Percentiles rank a stretch among this genome's conserved stretches.
These are phyloP conservation scores for Aspergillus nidulans DNA, from an alignment of 495 filamentous ascomycete species.

Conservation along the genomic window DNA sequence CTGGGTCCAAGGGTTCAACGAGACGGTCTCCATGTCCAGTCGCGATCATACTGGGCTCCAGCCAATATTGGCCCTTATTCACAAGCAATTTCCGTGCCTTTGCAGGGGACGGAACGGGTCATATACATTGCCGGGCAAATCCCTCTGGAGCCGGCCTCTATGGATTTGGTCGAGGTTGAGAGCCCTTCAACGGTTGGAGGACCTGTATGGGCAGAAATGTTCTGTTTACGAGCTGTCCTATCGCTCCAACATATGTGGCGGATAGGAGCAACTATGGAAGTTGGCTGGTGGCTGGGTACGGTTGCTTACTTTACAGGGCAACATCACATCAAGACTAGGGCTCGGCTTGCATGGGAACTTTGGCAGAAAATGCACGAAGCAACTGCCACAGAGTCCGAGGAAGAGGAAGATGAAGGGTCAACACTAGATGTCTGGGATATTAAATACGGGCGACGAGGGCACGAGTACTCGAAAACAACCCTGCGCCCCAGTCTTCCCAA, in stretches of 20 bases:
- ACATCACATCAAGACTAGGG: constrained; percentile 29
- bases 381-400: constrained; percentile 22
- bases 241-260: constrained; percentile 88
- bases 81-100: constrained; percentile 69
- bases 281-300: constrained; percentile 66
- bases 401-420: constrained; percentile 33
- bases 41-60: constrained; percentile 92
- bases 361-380: constrained; percentile 50
- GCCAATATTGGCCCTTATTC: constrained; percentile 98
- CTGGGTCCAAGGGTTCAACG: constrained; percentile 27
- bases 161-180: constrained; percentile 49
- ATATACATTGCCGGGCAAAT: constrained; percentile 85
- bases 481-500: constrained; percentile 24
- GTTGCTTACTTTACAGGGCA: constrained; percentile 62
- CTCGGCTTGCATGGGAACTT: constrained; percentile 38
- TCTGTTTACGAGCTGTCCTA: constrained; percentile 51
- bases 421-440: constrained; percentile 71
- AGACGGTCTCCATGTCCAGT: constrained; percentile 82
- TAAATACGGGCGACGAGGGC: constrained; percentile 46
- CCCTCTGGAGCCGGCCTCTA: constrained; percentile 75
- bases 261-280: constrained; percentile 67
- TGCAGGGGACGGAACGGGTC: constrained; percentile 29
- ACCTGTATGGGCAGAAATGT: constrained; percentile 28
- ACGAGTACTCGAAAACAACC: constrained; percentile 16
- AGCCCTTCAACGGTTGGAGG: background rate